These are phyloP conservation scores for Knoxia roxburghii DNA, from an alignment of 257 asterid genomes.

Conservation along the genomic window DNA sequence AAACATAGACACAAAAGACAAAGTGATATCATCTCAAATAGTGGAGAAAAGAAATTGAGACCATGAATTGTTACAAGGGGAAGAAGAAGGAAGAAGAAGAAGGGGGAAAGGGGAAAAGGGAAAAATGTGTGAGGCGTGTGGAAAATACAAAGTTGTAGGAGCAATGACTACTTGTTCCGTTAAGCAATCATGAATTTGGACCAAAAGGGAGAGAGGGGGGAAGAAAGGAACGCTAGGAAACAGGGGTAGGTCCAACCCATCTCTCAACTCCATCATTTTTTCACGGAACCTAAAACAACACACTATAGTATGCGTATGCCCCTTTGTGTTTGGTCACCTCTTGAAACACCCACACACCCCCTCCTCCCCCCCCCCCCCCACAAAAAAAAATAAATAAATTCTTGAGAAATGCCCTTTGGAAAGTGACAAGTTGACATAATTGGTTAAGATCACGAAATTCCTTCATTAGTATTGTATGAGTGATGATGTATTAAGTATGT, in stretches of 20 bases:
- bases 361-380: background rate
- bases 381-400: no score
- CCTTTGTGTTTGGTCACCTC: no score
- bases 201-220: conserved; percentile 15
- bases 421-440: conserved; percentile 12
- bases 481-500: conserved; percentile 15
- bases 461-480: no score
- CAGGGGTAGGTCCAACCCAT: conserved; percentile 23
- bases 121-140: conserved; percentile 12
- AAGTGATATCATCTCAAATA: conserved; percentile 12
- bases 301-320: no score
- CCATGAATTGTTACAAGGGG: no score
- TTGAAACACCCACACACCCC: background rate
- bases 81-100: no score
- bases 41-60: background rate
- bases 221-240: background rate
- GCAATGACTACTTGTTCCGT: conserved; percentile 9
- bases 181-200: conserved; percentile 21
- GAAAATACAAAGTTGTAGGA: conserved; percentile 2
- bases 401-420: no score
- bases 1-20: conserved; percentile 6
- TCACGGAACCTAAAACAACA: conserved; percentile 12
- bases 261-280: conserved; percentile 29
- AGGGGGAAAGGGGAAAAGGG: background rate
- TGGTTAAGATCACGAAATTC: background rate